Base-by-base conservation (phyloP, 495 filamentous ascomycete genomes). In the Choiromyces venosus region DNA sequence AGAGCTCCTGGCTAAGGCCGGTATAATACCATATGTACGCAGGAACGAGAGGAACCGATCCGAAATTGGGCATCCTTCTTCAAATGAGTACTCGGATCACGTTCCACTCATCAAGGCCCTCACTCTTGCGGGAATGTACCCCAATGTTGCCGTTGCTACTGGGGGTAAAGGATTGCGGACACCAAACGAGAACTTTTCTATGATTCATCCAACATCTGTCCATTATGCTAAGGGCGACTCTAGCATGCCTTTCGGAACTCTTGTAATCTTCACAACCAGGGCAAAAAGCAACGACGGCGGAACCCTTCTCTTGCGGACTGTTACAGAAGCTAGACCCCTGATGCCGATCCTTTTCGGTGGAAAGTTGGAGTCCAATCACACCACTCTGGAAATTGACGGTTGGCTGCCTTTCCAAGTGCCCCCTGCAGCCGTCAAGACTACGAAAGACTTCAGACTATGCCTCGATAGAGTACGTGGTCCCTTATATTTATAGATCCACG, bases 311-410 rank as follows among this genome's bases (percentile, higher is more conserved):
- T 78, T 87, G 10, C 83, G 85, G 33, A 83, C 87, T 19, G 84
- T 83, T 8, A 85, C 86, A 5, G 76, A 83, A 61, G 77, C 82
- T 38, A 85, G 83, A 33, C 83, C 86, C 1, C 78, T 88, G 3
- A 82, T 81, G 38, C 83, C 86, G 1, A 76, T 80, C 46, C 80
- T 89, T 35, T 88, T 89, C 67, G 87, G 87, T 38, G 86, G 87
- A n/a, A 79, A 74, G 38, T 74, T 87, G n/a, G 65, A 69, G 36
- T 70, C 70, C 25, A 71, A 74, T 21, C 71, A 70, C 46, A 79
- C 82, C 25, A 81, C 75, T 21, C 19, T 88, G 16, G 78, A 82
- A 65, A 83, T 88, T 69, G 86, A 87, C 69, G 80, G 77, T 39
- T 88, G 87, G 87, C 72, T 88, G 40, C 82, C 83, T 4, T 85